Base-by-base conservation (phyloP, 331 rosid species). In the Quercus phellos region DNA sequence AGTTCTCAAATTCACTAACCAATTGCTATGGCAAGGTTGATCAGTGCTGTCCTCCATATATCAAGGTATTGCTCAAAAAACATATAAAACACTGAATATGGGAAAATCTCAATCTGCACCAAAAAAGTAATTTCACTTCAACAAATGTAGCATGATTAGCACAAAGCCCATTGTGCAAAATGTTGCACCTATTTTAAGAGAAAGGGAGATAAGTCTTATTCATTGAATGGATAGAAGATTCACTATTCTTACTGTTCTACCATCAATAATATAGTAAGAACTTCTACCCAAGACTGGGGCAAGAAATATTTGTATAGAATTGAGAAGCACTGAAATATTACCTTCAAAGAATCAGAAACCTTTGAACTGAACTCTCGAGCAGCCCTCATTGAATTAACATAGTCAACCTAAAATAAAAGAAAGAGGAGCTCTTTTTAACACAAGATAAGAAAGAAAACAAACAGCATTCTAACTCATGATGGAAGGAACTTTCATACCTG, bases 31-130 rank as follows among this genome's bases (percentile, higher is more conserved):
- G 98, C 92, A 85, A 95, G 98, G 82, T 88, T 92, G 89, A 95
- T 86, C 81, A 91, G 73, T 54, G 99, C 98, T 55, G 94, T 93
- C 88, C 85, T 95, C 99, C 99, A 95, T 78, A 95, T 95, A 77
- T 90, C 88, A 82, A 95, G 97, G 90, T 95, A 95, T 91, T 95
- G 99, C 94, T 95, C 99, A 78, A 95, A 95, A 78, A 91, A 95
- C 97, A 95, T 95, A 79, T 95, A 92, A 78, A 92, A 95, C 74
- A 95, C 90, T 17, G 99, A 92, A 83, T 95, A 95, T 24, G 99
- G 99, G 87, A 92, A 95, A 84, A 95, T 83, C 84, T 95, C 99
- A 73, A 95, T 91, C 99, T 95, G 98, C 92, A 86, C 56, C 81
- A 86, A 51, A 74, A 74, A 81, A 84, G 71, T 80, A 73, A 74